Base-by-base conservation (phyloP, 108 stramenopile species). In the Skeletonema tropicum region DNA sequence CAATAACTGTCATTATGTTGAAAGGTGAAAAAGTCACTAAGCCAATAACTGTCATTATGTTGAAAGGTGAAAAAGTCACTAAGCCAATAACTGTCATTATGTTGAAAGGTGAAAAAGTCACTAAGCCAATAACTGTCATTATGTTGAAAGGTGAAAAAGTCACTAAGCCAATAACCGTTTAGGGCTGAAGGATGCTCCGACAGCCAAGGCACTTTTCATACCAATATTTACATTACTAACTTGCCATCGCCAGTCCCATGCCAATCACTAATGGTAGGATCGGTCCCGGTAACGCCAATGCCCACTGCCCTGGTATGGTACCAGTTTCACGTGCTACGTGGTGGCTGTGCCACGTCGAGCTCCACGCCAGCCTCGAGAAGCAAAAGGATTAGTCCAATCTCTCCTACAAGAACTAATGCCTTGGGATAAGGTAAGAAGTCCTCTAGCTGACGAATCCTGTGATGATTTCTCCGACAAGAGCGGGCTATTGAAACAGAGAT, bases 331-430 rank as follows among this genome's bases (percentile, higher is more conserved):
- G 70, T 14, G 90, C n/a, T n/a, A n/a, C n/a, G 60, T 32, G 75
- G 67, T n/a, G 73, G 80, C 90, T 89, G 42, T 90, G 76, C 15
- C 91, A 89, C 10, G 85, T 85, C n/a, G n/a, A n/a, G n/a, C n/a
- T n/a, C n/a, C n/a, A n/a, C n/a, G n/a, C n/a, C n/a, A n/a, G n/a
- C n/a, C 64, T 92, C 88, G 1, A 82, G 45, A 10, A 88, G 61
- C 0, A 89, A 48, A 1, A 88, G 30, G 39, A 90, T 70, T 0
- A 83, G 38, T 14, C 80, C 82, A 57, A 83, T 57, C 60, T 83
- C 76, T 5, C 82, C 82, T n/a, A 83, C 57, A 3, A 77, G 38
- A 10, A 73, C 70, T n/a, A 77, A 33, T 13, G 61, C 70, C 57
- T 70, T 41, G 1, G 76, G 71, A 46, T 58, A 64, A 0, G 82